Evolutionary conservation across 1,284 basidiomycete genomes (phyloP).

Genomic region (Boletus semigastroideus): DNA sequence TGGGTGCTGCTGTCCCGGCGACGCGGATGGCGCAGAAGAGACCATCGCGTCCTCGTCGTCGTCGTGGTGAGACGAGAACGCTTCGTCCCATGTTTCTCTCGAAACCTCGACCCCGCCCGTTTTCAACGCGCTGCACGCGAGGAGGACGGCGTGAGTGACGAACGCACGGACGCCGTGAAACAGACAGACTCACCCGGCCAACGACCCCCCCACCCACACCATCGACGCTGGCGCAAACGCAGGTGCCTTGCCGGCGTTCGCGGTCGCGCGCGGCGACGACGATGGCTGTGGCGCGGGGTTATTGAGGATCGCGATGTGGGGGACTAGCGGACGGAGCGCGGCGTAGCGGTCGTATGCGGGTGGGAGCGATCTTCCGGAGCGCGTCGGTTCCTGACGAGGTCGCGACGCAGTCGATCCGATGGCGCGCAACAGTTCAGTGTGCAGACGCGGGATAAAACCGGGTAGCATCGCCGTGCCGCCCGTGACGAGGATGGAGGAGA

Average conservation of each 20-base stretch:
- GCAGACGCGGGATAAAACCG: conserved; percentile 86
- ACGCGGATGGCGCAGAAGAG: conserved; percentile 37
- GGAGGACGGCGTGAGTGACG: conserved; percentile 1
- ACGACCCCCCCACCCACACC: conserved; percentile 91
- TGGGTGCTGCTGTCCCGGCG: conserved; percentile 38
- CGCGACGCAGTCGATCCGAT: conserved; percentile 44
- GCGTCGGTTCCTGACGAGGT: conserved; percentile 35
- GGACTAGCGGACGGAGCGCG: conserved; percentile 63
- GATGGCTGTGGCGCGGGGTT: conserved; percentile 61
- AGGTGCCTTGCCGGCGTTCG: conserved; percentile 78
- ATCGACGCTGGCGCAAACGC: conserved; percentile 79
- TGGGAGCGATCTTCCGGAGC: conserved; percentile 41
- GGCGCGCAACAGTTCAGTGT: conserved; percentile 67
- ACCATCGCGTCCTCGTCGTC: conserved; percentile 43
- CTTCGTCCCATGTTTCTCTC: conserved; percentile 83
- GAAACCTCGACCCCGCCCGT: conserved; percentile 79
- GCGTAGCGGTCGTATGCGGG: conserved; percentile 72
- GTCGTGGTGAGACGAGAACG: conserved; percentile 37
- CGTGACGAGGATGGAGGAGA: conserved; percentile 77
- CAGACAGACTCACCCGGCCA: conserved; percentile 80
- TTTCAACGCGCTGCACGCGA: conserved; percentile 64
- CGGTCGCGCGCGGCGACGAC: conserved; percentile 41
- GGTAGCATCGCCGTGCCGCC: conserved; percentile 93
- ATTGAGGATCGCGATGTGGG: conserved; percentile 80
- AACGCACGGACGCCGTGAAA: not conserved